These are phyloP conservation scores for Lachnellula willkommii DNA, from an alignment of 2,329 filamentous ascomycete genomes.

Conservation along the genomic window DNA sequence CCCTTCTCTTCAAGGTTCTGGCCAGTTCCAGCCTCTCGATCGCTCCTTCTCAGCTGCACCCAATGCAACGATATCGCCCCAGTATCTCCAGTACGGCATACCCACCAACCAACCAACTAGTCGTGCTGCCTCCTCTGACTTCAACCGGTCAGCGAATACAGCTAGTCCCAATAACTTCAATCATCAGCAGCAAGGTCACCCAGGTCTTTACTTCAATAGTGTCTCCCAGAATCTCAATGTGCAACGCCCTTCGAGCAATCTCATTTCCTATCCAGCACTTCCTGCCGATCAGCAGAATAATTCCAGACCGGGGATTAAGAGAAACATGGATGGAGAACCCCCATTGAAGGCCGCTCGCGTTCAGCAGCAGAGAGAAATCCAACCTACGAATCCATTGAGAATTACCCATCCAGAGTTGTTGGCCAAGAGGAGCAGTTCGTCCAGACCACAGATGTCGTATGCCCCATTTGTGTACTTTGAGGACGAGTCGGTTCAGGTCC, in stretches of 20 bases:
- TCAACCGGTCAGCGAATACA: constrained; percentile 16
- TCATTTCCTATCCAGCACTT: constrained; percentile 14
- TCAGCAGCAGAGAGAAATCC: constrained; percentile 9
- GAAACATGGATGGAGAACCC: constrained; percentile 1
- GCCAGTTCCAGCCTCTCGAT: constrained; percentile 20
- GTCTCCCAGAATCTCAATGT: constrained; percentile 9
- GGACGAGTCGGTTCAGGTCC: constrained; percentile 22
- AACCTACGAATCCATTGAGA: constrained; percentile 16
- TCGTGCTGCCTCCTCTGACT: constrained; percentile 16
- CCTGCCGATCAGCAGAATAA: constrained; percentile 6
- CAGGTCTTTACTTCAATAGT: constrained; percentile 8
- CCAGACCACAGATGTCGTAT: constrained; percentile 21
- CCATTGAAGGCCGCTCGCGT: constrained; percentile 1
- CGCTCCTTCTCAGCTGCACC: constrained; percentile 25
- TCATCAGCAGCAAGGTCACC: constrained; percentile 19
- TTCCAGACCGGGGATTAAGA: neutral
- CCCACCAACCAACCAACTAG: constrained; percentile 18
- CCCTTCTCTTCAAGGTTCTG: constrained; percentile 23
- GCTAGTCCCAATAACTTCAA: constrained; percentile 12
- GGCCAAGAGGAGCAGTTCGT: constrained; percentile 15
- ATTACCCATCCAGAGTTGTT: constrained; percentile 25
- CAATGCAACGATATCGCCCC: constrained; percentile 26
- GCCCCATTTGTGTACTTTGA: constrained; percentile 28
- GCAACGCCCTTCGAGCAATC: constrained; percentile 12
- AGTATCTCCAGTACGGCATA: constrained; percentile 27